Evolutionary conservation across 257 asterid species (phyloP), one percentile per base, ranked within the genome.

Genomic region (Capsicum rhomboideum): DNA sequence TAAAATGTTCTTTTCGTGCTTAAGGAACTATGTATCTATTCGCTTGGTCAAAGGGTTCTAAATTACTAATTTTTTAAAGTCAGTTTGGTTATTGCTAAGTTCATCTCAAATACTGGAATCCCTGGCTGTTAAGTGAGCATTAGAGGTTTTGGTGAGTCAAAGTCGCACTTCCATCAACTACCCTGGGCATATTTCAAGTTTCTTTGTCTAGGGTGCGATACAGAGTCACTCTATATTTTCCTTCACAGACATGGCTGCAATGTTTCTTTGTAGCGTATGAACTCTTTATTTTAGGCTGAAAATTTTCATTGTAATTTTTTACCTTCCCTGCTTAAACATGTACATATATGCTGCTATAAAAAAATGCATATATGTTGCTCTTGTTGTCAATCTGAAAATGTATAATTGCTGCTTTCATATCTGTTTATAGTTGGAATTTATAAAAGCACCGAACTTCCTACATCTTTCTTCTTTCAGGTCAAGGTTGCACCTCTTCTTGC

Each of bases 401-500:
- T 44, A 44, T 12, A 23, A 7, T 44, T 44, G 56, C 31, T 74
- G 80, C 80, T 59, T 46, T 46, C 2, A 58, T 23, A 23, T 74
- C 80, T 74, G 58, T 46, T 46, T 23, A 23, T 29, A 74, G 59
- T 46, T 37, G 78, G 52, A 68, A 37, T 18, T 29, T 46, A 23
- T 44, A 46, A 46, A 46, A 23, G 40, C 80, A 74, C 58, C 14
- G 59, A 14, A 16, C 26, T 26, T 50, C 61, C 81, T 49, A 26
- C 7, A 75, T 74, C 69, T 74, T 81, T 83, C 52, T 84, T 89
- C 44, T 88, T 87, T 71, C 90, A 95, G 99, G 89, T 91, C 83
- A 88, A 82, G 90, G 90, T 96, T 84, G 98, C 98, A 58, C 93
- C 95, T 42, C 99, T 96, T 90, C 94, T 96, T 82, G 99, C 99